A percentile compares a stretch with the other conserved stretches of the same genome.
Evolutionary conservation across 2,329 filamentous ascomycete species (phyloP).

Genomic region (Periconia macrospinosa): DNA sequence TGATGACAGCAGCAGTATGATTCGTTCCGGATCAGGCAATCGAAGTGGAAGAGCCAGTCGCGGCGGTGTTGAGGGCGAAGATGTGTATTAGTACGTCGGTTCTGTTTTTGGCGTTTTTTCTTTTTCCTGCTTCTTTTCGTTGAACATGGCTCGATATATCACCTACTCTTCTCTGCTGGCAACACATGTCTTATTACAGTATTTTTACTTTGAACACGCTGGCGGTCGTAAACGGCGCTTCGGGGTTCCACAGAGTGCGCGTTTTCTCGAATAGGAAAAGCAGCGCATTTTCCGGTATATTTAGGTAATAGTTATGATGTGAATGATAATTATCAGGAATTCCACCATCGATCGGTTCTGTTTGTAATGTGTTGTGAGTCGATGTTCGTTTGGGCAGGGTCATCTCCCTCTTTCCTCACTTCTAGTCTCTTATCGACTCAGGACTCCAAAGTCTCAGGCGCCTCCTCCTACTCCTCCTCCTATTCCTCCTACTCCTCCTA

Average conservation of each 20-base stretch:
- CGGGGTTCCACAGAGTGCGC: neutral
- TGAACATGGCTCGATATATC: neutral
- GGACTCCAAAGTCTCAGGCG: too few species aligned
- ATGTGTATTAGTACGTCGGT: slow-evolving; percentile 23
- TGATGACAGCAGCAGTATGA: slow-evolving; percentile 19
- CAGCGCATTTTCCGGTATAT: neutral
- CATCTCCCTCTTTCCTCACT: neutral
- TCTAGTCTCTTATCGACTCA: too few species aligned
- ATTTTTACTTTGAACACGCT: neutral
- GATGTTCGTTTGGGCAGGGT: neutral
- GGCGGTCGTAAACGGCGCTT: neutral
- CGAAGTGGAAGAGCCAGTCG: slow-evolving; percentile 21
- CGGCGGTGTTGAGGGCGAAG: slow-evolving; percentile 12
- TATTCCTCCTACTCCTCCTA: too few species aligned
- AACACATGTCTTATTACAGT: neutral
- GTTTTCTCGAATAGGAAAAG: neutral
- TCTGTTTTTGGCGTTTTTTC: neutral
- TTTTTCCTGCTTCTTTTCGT: neutral
- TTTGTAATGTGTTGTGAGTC: neutral
- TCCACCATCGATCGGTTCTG: neutral
- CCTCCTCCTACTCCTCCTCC: too few species aligned
- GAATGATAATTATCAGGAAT: neutral
- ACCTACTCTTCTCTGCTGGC: neutral
- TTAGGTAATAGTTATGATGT: neutral
- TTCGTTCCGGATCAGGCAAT: slow-evolving; percentile 18